Evolutionary conservation across 202 grass and related monocot species (phyloP).

Genomic region (Digitaria exilis): DNA sequence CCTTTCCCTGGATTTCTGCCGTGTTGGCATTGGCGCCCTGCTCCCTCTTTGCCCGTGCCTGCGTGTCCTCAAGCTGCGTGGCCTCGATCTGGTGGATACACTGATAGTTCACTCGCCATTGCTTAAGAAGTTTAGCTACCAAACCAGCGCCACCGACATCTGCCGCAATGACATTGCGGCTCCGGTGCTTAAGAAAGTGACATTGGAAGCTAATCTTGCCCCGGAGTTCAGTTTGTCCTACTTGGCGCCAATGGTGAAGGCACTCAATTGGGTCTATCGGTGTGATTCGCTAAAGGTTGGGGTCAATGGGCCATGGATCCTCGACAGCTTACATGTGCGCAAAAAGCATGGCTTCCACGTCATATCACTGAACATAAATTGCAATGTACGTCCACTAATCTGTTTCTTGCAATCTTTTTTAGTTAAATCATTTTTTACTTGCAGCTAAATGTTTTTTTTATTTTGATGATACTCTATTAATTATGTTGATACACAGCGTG

Average conservation of each 20-base stretch:
- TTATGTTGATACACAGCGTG: too few species aligned
- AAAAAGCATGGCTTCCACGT: too few species aligned
- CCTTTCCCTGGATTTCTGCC: too few species aligned
- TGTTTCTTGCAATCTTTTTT: background rate
- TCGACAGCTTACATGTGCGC: background rate
- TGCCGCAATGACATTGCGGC: background rate
- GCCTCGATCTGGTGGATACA: too few species aligned
- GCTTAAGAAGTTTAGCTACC: background rate
- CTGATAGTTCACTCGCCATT: background rate
- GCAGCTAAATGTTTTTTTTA: background rate
- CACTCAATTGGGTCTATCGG: background rate
- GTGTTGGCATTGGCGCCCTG: too few species aligned
- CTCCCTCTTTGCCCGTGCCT: too few species aligned
- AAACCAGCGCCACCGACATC: fast-evolving
- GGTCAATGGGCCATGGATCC: background rate
- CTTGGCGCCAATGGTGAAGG: background rate
- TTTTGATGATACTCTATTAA: too few species aligned
- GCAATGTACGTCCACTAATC: too few species aligned
- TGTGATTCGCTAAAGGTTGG: too few species aligned
- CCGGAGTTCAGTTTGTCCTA: background rate
- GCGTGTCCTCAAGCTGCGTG: too few species aligned
- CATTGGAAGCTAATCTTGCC: background rate
- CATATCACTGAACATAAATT: too few species aligned
- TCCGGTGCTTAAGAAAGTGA: background rate
- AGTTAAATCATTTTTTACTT: background rate